Base-by-base conservation (phyloP, 768 basidiomycete species). In the Tephrocybe sp. region DNA sequence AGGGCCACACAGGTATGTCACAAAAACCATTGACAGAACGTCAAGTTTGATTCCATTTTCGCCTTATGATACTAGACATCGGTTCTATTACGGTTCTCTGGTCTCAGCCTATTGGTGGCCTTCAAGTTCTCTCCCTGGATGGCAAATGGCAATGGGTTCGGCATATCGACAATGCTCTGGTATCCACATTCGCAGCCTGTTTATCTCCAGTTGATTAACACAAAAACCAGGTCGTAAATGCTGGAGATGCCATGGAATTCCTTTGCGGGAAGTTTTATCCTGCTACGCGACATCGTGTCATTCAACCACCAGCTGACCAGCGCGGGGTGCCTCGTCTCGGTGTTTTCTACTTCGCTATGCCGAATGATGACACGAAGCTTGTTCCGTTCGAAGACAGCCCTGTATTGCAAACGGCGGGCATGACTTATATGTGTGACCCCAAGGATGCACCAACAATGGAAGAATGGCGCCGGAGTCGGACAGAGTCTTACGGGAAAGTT, bases 191-290 rank as follows among this genome's bases (percentile, higher is more conserved):
- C 36, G 23, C 6, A 30, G 16, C 10, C 31, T 40, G n/a, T 12
- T 7, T 32, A 41, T 11, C 35, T 17, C 5, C 17, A 36, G 13
- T 17, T 3, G 13, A n/a, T 33, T 26, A 40, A 26, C 9, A 30
- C 7, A 14, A 22, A 26, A 26, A 26, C 26, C 34, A 84, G 83
- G 75, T 82, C 13, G 72, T 85, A 44, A 84, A 85, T 48, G 72
- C 78, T 0, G 83, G 83, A 5, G 83, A 85, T 53, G 74, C 74
- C 0, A 60, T 86, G 53, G 77, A 83, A 49, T 81, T 84, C 56
- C 70, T 85, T 17, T 80, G 79, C 1, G 82, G 83, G 0, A 82
- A 82, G 1, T 83, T 69, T 55, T 84, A 84, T 64, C 74, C 71
- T 30, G 77, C 75, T 11, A 84, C 83, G 1, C 76, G 83, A 44